phyloP scores from a whole-genome alignment of 2,329 filamentous ascomycete genomes.

The Cytospora paraplurivora region DNA sequence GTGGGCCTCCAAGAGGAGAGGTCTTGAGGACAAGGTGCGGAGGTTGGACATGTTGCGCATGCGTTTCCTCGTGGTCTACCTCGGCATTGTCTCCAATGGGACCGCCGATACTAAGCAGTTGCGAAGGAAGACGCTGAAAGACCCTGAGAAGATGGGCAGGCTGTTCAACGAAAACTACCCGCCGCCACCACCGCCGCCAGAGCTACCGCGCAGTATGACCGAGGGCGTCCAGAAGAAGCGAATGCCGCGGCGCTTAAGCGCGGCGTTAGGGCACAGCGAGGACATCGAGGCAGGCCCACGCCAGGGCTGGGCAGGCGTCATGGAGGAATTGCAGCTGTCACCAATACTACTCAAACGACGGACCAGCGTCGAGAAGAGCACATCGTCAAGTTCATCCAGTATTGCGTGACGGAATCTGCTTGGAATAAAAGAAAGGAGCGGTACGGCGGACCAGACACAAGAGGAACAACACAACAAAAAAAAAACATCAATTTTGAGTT shows the following conservation, averaged over 20 bases:
- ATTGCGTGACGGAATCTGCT: neutral
- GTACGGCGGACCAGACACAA: neutral
- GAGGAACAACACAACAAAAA: neutral
- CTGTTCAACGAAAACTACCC: constrained; percentile 34
- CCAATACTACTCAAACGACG: constrained; percentile 63
- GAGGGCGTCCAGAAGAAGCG: constrained; percentile 50
- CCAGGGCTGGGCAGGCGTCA: constrained; percentile 63
- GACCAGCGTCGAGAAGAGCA: constrained; percentile 62
- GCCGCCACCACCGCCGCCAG: constrained; percentile 39
- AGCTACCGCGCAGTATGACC: constrained; percentile 45
- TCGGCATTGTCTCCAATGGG: constrained; percentile 57
- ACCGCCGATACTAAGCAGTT: constrained; percentile 37
- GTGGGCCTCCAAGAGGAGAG: constrained; percentile 58
- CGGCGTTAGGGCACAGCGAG: constrained; percentile 55
- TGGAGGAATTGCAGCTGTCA: constrained; percentile 63
- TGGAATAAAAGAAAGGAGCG: neutral
- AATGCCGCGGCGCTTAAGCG: constrained; percentile 55
- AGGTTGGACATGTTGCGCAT: constrained; percentile 63
- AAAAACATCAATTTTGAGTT: neutral
- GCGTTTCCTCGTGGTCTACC: constrained; percentile 65
- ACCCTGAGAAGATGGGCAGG: constrained; percentile 36
- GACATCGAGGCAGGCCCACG: constrained; percentile 52
- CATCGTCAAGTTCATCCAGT: constrained; percentile 39
- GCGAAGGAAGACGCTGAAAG: constrained; percentile 31
- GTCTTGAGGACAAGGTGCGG: constrained; percentile 59